Conservation (phyloP, 2,329 filamentous ascomycete genomes). For the Didymella keratinophila region DNA sequence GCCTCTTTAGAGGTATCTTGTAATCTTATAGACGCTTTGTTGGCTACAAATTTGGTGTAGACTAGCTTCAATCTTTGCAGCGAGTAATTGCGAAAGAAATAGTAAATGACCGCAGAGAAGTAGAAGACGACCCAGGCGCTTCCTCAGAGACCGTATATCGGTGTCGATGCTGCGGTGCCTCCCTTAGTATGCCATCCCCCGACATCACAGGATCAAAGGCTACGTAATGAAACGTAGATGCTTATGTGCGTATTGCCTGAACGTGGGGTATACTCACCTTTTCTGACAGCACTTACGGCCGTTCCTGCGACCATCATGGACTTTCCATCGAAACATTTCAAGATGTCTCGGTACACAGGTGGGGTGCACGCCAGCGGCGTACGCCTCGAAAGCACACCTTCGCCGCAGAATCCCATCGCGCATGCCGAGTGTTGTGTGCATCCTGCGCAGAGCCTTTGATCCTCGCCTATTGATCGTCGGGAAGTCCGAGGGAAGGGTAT, state of each 20-base stretch:
- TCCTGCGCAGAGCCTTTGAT: constrained; percentile 2
- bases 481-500: constrained; percentile 10
- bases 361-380: background rate
- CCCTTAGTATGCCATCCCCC: too few relatives aligned
- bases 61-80: too few relatives aligned
- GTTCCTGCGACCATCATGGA: too few relatives aligned
- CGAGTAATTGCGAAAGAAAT: too few relatives aligned
- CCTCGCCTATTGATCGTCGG: background rate
- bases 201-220: background rate
- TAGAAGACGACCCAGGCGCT: too few relatives aligned
- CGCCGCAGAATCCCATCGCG: constrained; percentile 1
- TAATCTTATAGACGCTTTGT: too few relatives aligned
- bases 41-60: too few relatives aligned
- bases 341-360: background rate
- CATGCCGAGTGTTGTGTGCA: background rate
- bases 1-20: too few relatives aligned
- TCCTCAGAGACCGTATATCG: too few relatives aligned
- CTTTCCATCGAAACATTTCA: background rate
- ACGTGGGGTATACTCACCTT: background rate
- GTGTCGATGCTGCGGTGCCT: too few relatives aligned
- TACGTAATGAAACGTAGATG: background rate
- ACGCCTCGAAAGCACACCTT: background rate
- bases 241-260: background rate
- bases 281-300: background rate
- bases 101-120: too few relatives aligned